phyloP scores from a whole-genome alignment of 768 basidiomycete species.

The Lentinus brumalis region DNA sequence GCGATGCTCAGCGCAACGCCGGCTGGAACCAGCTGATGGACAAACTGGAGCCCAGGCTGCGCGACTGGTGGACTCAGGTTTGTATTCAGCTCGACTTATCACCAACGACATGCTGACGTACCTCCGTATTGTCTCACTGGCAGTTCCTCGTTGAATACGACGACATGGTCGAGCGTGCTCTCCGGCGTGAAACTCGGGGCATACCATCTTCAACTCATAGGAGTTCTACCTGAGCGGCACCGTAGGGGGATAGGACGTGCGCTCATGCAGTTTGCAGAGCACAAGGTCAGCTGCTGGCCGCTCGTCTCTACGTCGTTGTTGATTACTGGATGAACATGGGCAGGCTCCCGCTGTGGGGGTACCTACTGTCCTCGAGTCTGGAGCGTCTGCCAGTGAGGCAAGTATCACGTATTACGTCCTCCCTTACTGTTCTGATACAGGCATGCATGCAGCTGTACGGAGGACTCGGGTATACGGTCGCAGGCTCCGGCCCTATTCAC shows the following conservation, averaged over 20 bases:
- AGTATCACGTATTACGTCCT: too few species aligned
- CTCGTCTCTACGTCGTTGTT: not conserved
- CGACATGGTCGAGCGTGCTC: slow-evolving; percentile 4
- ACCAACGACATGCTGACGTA: not conserved
- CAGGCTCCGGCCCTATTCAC: slow-evolving; percentile 3
- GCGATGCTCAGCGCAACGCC: slow-evolving; percentile 15
- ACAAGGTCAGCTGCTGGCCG: slow-evolving; percentile 5
- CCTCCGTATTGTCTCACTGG: too few species aligned
- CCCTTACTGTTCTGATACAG: too few species aligned
- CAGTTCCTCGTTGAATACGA: slow-evolving; percentile 12
- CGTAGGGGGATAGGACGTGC: slow-evolving; percentile 11
- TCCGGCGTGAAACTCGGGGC: slow-evolving; percentile 16
- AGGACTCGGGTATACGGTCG: slow-evolving; percentile 8
- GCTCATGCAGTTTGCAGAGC: slow-evolving; percentile 11
- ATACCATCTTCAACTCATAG: slow-evolving; percentile 19
- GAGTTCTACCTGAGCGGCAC: slow-evolving; percentile 9
- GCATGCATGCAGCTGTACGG: slow-evolving; percentile 10
- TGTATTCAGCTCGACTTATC: not conserved
- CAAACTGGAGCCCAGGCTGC: not conserved
- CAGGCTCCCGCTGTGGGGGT: slow-evolving; percentile 4
- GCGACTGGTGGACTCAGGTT: slow-evolving; percentile 12
- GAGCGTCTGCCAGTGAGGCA: not conserved
- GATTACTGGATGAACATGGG: not conserved
- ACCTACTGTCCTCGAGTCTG: slow-evolving; percentile 4
- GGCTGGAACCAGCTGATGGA: slow-evolving; percentile 18